Conservation (phyloP, 2,329 filamentous ascomycete genomes). For the Boeremia exigua region DNA sequence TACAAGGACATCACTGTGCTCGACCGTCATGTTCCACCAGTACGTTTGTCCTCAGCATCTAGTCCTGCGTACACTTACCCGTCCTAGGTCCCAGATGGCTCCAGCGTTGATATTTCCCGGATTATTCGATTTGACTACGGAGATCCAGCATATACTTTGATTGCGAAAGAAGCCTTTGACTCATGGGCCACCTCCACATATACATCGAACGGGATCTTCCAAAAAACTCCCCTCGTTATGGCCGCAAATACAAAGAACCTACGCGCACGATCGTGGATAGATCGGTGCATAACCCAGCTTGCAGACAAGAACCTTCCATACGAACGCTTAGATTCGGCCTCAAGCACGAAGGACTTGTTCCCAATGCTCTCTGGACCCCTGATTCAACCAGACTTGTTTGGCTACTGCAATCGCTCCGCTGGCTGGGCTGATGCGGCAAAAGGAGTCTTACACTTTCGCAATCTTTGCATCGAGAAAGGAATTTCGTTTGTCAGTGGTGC, state of each 20-base stretch:
- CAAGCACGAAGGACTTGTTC: not conserved
- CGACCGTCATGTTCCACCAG: not conserved
- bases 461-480: conserved; percentile 10
- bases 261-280: not conserved
- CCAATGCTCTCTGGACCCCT: not conserved
- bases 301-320: not conserved
- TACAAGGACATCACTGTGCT: not conserved
- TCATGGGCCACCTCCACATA: not conserved
- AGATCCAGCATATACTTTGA: not conserved
- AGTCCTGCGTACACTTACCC: not conserved
- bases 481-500: conserved; percentile 16
- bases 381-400: not conserved
- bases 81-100: not conserved
- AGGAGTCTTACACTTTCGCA: not conserved
- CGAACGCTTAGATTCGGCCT: not conserved
- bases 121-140: not conserved
- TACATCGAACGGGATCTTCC: not conserved
- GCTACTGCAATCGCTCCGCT: not conserved
- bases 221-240: not conserved
- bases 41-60: not conserved
- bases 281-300: not conserved
- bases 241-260: not conserved
- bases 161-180: not conserved
- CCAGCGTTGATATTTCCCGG: not conserved
- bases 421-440: not conserved